Evolutionary conservation across 2,329 filamentous ascomycete species (phyloP).

Genomic region (Pseudocercospora eumusae): DNA sequence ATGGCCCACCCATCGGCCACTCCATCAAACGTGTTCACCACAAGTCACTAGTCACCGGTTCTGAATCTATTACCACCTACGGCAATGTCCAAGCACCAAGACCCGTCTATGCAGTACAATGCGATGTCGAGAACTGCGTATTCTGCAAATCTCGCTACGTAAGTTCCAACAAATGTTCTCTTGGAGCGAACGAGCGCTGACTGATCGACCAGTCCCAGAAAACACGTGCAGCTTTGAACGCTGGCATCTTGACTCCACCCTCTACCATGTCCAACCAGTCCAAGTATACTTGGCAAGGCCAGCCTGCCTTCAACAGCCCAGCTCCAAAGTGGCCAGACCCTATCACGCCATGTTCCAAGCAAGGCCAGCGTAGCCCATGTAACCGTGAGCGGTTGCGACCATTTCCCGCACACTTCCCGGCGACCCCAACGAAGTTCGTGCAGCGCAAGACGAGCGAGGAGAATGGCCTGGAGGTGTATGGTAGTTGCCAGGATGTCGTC

Average conservation of each 20-base stretch:
- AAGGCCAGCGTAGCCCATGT: background rate
- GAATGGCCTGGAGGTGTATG: background rate
- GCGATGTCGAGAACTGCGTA: background rate
- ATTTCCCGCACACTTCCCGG: background rate
- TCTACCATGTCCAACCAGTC: background rate
- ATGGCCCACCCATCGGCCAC: constrained; percentile 3
- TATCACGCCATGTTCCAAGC: background rate
- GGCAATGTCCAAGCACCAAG: background rate
- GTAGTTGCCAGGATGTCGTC: background rate
- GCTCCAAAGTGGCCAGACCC: background rate
- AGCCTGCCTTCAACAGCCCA: background rate
- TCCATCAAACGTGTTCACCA: background rate
- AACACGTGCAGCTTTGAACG: background rate
- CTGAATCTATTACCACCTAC: background rate
- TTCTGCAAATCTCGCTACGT: background rate
- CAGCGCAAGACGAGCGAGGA: background rate
- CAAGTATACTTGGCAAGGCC: background rate
- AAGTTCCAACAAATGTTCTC: background rate
- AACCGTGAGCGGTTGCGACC: background rate
- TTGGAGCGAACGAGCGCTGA: background rate
- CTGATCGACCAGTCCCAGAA: background rate
- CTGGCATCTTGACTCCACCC: background rate
- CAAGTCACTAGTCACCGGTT: background rate
- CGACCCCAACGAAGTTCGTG: background rate
- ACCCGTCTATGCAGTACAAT: background rate